Conservation (phyloP, 192 early-diverging fungal genomes). For the Kappamyces sp. region DNA sequence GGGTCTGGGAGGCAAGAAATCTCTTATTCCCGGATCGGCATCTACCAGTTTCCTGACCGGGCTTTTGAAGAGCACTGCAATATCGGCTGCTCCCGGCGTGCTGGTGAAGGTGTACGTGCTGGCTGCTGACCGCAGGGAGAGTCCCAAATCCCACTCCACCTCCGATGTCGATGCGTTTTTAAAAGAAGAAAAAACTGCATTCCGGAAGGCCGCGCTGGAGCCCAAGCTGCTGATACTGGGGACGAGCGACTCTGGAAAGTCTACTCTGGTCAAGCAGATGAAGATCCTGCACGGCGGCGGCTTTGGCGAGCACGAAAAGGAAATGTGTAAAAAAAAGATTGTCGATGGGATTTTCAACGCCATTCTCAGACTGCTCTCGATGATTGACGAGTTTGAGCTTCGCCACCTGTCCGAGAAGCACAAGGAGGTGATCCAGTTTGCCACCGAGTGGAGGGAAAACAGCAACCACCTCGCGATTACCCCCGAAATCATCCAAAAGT, state of each 20-base stretch:
- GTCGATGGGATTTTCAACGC: slow-evolving; percentile 26
- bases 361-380: slow-evolving; percentile 25
- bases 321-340: slow-evolving; percentile 16
- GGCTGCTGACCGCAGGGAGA: too few relatives aligned
- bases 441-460: neutral
- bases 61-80: too few relatives aligned
- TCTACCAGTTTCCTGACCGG: too few relatives aligned
- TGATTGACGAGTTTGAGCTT: slow-evolving; percentile 2
- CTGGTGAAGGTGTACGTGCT: too few relatives aligned
- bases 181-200: slow-evolving; percentile 4
- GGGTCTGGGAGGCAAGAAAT: too few relatives aligned
- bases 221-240: slow-evolving; percentile 39
- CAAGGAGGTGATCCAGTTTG: neutral
- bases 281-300: slow-evolving; percentile 40
- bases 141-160: too few relatives aligned
- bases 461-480: neutral
- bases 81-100: too few relatives aligned
- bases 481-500: slow-evolving; percentile 15
- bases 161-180: slow-evolving; percentile 2
- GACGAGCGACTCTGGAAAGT: slow-evolving; percentile 42
- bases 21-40: too few relatives aligned
- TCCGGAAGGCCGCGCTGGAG: slow-evolving; percentile 1
- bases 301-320: slow-evolving; percentile 27
- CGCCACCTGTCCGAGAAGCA: neutral
- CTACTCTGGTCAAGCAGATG: slow-evolving; percentile 45